Evolutionary conservation across 192 early-diverging fungal genomes (phyloP).

Genomic region (Coemansia erecta): DNA sequence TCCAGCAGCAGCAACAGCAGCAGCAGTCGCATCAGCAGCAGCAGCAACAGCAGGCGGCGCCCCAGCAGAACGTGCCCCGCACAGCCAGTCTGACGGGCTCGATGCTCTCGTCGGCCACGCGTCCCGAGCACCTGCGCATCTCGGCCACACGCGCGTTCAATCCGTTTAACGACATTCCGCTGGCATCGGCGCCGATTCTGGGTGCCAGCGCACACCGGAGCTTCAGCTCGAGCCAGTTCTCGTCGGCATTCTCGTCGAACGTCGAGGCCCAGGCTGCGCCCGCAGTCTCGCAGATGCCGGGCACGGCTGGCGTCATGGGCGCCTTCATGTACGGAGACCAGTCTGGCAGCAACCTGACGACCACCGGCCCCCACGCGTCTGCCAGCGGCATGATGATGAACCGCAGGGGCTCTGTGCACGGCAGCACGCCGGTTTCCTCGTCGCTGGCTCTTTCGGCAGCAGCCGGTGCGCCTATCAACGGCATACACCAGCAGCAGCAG

Average conservation of each 20-base stretch:
- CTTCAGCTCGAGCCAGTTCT: slow-evolving; percentile 22
- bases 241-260: slow-evolving; percentile 38
- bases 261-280: slow-evolving; percentile 2
- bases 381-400: slow-evolving; percentile 21
- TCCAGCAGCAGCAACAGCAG: slow-evolving; percentile 24
- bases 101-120: slow-evolving; percentile 33
- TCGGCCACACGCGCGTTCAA: slow-evolving; percentile 46
- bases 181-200: slow-evolving; percentile 52
- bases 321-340: slow-evolving; percentile 34
- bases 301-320: slow-evolving; percentile 39
- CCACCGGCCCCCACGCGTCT: slow-evolving; percentile 12
- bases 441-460: slow-evolving; percentile 21
- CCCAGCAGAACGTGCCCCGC: slow-evolving; percentile 22
- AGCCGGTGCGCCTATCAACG: slow-evolving; percentile 4
- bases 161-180: slow-evolving; percentile 45
- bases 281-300: slow-evolving; percentile 23
- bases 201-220: slow-evolving; percentile 34
- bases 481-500: slow-evolving; percentile 10
- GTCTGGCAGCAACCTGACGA: not conserved
- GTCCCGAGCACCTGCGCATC: slow-evolving; percentile 50
- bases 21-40: slow-evolving; percentile 19
- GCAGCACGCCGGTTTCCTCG: slow-evolving; percentile 36
- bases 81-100: slow-evolving; percentile 38
- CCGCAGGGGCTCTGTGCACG: slow-evolving; percentile 48
- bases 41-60: not conserved